Evolutionary conservation across 495 filamentous ascomycete species (phyloP), one percentile per base, ranked within the genome.

Genomic region (Aspergillus nanangensis): DNA sequence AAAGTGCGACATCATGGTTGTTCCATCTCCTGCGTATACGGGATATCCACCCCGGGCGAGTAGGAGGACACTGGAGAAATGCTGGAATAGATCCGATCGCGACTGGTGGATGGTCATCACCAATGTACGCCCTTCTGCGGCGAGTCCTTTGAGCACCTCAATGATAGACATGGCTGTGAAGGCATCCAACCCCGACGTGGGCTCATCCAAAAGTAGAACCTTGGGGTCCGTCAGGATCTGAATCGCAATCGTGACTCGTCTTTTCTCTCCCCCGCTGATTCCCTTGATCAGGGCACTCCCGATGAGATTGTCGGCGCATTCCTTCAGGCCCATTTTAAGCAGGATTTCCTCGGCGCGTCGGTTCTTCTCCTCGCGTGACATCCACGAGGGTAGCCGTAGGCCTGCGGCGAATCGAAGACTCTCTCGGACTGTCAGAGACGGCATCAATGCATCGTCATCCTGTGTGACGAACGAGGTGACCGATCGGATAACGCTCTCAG

Each of bases 51-150:
- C 86, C 34, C 81, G 74, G 8, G 84, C 80, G 4, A 90, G 75
- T 3, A 90, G 75, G 3, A 90, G 69, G 1, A 89, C 63, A 45
- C 81, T 83, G 3, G 81, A 81, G 57, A 90, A 89, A 38, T 81
- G 72, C 11, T 72, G 60, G 56, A 88, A 88, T 3, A 88, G 67
- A 51, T 88, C 83, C 0, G 81, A 84, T 31, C 86, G 78, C 5
- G 84, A 78, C 62, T 90, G 86, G 48, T 90, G 86, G 19, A 90
- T 84, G 0, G 84, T 88, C 15, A 86, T 73, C 27, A 90, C 77
- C 3, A 90, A 44, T 0, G 84, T 89, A 13, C 86, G 75, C 11
- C 86, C 86, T 64, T 88, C 84, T n/a, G 76, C 74, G 7, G 85
- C 84, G 8, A 90, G 61, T 3, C 75, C 78, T 25, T 77, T 71